A percentile compares a stretch with the other conserved stretches of the same genome.
These are phyloP conservation scores for Cyberlindnera misumaiensis DNA, from an alignment of 805 yeast genomes.

Conservation along the genomic window DNA sequence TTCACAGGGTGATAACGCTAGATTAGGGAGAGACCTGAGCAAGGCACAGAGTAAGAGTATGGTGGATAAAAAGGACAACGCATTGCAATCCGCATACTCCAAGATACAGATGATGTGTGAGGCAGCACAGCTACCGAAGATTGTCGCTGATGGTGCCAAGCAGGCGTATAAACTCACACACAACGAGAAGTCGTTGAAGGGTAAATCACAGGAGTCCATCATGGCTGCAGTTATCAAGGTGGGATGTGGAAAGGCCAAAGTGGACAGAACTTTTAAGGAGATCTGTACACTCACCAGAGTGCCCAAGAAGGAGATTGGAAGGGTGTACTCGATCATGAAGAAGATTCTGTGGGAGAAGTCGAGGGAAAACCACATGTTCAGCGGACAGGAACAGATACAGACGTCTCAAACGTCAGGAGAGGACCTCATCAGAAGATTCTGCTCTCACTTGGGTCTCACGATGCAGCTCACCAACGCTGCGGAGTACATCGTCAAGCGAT, in stretches of 20 bases:
- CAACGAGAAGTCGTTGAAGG: constrained; percentile 79
- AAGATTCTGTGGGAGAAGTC: constrained; percentile 47
- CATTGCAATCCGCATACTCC: constrained; percentile 81
- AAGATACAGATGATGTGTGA: constrained; percentile 95
- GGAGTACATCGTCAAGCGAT: constrained; percentile 82
- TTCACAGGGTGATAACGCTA: constrained; percentile 70
- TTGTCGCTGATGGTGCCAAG: constrained; percentile 96
- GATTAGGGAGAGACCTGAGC: constrained; percentile 81
- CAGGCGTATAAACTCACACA: constrained; percentile 90
- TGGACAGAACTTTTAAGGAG: constrained; percentile 92
- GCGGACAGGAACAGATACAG: constrained; percentile 36
- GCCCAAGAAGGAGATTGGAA: constrained; percentile 90
- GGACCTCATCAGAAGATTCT: constrained; percentile 90
- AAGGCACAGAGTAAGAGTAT: constrained; percentile 83
- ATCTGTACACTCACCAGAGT: constrained; percentile 93
- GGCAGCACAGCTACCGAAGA: constrained; percentile 88
- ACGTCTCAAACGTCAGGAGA: constrained; percentile 89
- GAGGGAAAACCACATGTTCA: constrained; percentile 18
- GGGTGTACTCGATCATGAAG: constrained; percentile 80
- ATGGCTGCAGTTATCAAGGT: constrained; percentile 95
- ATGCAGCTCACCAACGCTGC: constrained; percentile 88
- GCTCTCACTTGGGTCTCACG: constrained; percentile 86
- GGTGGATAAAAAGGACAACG: constrained; percentile 83
- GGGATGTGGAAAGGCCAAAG: constrained; percentile 91
- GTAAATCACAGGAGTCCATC: constrained; percentile 86